Evolutionary conservation across 2,329 filamentous ascomycete genomes (phyloP), one percentile per base, ranked within the genome.

Genomic region (Orbilia brochopaga): DNA sequence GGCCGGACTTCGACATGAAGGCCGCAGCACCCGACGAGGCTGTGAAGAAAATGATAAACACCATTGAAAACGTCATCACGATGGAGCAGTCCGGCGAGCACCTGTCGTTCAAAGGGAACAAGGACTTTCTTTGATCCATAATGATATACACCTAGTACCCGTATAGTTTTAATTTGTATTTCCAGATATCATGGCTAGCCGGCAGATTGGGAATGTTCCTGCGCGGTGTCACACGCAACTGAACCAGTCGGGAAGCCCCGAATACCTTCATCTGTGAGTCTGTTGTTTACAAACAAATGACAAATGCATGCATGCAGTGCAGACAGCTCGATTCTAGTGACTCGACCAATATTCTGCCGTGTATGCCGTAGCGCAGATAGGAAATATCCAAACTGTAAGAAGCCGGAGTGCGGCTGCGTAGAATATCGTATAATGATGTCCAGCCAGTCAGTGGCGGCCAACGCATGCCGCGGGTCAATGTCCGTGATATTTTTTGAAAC

Each of bases 401-500:
- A 3, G 27, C n/a, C n/a, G n/a, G n/a, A n/a, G n/a, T n/a, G n/a
- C n/a, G n/a, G n/a, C n/a, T n/a, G n/a, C 27, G 27, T 4, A 32
- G 8, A 4, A 42, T 44, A 2, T 13, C 23, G 4, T n/a, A 44
- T n/a, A 44, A 27, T 17, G n/a, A 27, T 27, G 3, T n/a, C 7
- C 21, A 24, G 27, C n/a, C 21, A 27, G 40, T 57, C 35, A 46
- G 37, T 23, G 19, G 19, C 27, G 11, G 8, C 27, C 63, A 67
- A 67, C 63, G 55, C 55, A 65, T 17, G 19, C 11, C 27, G 24
- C 32, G 8, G 15, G 32, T 42, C 23, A 40, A 51, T 23, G n/a
- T 57, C 42, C 63, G 63, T 67, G 63, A 67, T 67, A 61, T 67
- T 67, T 66, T 67, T 50, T 42, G 60, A 67, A 50, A 23, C 40